These are phyloP conservation scores for Tremellales sp. DNA, from an alignment of 1,284 basidiomycete genomes.

Conservation along the genomic window DNA sequence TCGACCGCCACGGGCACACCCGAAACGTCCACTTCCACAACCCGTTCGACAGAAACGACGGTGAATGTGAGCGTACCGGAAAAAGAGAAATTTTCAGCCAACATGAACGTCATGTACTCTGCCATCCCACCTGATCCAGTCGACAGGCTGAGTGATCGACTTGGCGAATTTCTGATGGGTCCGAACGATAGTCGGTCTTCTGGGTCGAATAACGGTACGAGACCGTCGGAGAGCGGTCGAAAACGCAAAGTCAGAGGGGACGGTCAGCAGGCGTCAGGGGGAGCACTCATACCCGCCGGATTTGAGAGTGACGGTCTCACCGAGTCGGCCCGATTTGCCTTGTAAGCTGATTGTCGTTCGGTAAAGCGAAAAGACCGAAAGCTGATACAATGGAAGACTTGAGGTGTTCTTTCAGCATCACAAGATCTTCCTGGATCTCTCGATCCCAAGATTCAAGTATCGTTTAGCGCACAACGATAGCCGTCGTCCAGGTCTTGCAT, in stretches of 20 bases:
- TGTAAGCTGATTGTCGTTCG: neutral
- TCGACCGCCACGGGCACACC: neutral
- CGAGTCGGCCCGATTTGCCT: neutral
- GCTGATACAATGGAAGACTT: conserved; percentile 14
- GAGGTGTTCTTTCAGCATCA: conserved; percentile 38
- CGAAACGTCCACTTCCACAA: neutral
- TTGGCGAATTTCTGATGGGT: conserved; percentile 43
- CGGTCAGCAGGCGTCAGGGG: neutral
- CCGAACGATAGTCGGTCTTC: too few relatives aligned
- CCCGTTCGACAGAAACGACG: conserved; percentile 5
- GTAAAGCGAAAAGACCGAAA: neutral
- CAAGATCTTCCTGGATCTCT: conserved; percentile 43
- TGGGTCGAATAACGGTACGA: too few relatives aligned
- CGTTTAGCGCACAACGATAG: conserved; percentile 39
- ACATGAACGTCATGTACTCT: conserved; percentile 13
- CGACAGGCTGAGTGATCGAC: conserved; percentile 32
- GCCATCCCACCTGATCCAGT: conserved; percentile 5
- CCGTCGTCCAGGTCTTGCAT: conserved; percentile 33
- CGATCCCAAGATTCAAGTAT: conserved; percentile 39
- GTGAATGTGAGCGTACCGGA: conserved; percentile 22
- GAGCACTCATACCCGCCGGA: neutral
- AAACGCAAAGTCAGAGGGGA: too few relatives aligned
- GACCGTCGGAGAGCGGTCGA: too few relatives aligned
- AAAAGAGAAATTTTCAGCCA: conserved; percentile 26
- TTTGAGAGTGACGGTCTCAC: conserved; percentile 4